Evolutionary conservation across 2,329 filamentous ascomycete species (phyloP).

Genomic region (Sporothrix phasma): DNA sequence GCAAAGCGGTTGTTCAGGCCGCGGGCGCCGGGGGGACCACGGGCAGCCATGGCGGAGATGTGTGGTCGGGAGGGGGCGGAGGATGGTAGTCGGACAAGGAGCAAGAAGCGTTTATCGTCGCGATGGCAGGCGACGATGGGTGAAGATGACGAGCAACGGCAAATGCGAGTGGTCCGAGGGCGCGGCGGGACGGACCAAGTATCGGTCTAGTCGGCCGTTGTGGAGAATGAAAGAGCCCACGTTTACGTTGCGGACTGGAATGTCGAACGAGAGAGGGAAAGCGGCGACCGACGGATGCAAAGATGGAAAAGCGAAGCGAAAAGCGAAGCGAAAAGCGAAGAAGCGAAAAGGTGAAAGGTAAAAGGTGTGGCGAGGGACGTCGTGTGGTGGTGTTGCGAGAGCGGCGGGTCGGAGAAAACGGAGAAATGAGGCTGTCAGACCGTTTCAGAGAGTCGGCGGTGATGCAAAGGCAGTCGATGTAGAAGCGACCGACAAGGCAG

Average conservation of each 20-base stretch:
- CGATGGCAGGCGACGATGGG: background rate
- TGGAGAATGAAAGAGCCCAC: too few relatives aligned
- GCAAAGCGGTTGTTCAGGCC: constrained; percentile 77
- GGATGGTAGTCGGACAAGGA: background rate
- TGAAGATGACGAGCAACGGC: background rate
- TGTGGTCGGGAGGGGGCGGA: background rate
- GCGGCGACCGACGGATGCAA: background rate
- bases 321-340: too few relatives aligned
- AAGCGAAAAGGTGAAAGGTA: background rate
- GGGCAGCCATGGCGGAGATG: constrained; percentile 61
- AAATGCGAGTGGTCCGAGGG: background rate
- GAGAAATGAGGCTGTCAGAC: background rate
- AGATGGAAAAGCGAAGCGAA: too few relatives aligned
- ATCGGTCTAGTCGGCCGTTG: too few relatives aligned
- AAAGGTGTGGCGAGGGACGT: background rate
- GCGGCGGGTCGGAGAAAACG: background rate
- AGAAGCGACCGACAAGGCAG: background rate
- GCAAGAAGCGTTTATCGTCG: background rate
- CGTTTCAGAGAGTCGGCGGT: background rate
- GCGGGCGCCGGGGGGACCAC: constrained; percentile 54
- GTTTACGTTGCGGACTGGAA: background rate
- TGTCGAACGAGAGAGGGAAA: background rate
- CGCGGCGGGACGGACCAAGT: too few relatives aligned
- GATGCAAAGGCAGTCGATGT: background rate
- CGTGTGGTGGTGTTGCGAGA: background rate